These are phyloP conservation scores for Bipolaris cookei DNA, from an alignment of 2,329 filamentous ascomycete genomes.

Conservation along the genomic window DNA sequence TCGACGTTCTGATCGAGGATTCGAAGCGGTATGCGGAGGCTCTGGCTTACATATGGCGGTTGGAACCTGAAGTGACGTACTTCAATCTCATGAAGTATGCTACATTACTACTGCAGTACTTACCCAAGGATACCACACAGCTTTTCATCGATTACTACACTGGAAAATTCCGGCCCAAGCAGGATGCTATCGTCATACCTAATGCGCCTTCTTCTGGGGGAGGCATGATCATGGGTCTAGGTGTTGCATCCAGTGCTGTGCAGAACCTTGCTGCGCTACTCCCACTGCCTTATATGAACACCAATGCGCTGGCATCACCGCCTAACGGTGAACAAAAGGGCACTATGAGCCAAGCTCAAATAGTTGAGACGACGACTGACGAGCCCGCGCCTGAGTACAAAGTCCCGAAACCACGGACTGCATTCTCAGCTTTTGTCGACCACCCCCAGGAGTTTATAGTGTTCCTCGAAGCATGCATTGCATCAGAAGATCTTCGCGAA, in stretches of 20 bases:
- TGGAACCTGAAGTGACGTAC: conserved; percentile 82
- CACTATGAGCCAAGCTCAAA: conserved; percentile 61
- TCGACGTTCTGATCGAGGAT: conserved; percentile 95
- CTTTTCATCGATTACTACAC: conserved; percentile 96
- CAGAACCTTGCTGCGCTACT: conserved; percentile 85
- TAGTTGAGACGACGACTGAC: conserved; percentile 60
- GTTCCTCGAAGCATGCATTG: conserved; percentile 87
- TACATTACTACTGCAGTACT: conserved; percentile 85
- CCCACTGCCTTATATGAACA: conserved; percentile 83
- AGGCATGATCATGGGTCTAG: conserved; percentile 47
- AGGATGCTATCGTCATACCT: conserved; percentile 63
- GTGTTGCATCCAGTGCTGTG: conserved; percentile 73
- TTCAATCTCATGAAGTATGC: conserved; percentile 94
- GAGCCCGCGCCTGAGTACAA: conserved; percentile 68
- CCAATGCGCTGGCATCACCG: conserved; percentile 63
- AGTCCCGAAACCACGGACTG: conserved; percentile 80
- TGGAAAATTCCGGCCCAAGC: conserved; percentile 76
- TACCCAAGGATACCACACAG: conserved; percentile 79
- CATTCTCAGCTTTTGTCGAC: conserved; percentile 96
- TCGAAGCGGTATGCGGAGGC: conserved; percentile 89
- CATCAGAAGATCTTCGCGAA: conserved; percentile 72
- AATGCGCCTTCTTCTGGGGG: conserved; percentile 56
- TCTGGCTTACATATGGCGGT: conserved; percentile 85
- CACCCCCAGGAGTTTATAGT: conserved; percentile 89
- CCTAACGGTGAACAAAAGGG: conserved; percentile 59